These are phyloP conservation scores for Taphrina betulina DNA, from an alignment of 1,139 yeast species.

Conservation along the genomic window DNA sequence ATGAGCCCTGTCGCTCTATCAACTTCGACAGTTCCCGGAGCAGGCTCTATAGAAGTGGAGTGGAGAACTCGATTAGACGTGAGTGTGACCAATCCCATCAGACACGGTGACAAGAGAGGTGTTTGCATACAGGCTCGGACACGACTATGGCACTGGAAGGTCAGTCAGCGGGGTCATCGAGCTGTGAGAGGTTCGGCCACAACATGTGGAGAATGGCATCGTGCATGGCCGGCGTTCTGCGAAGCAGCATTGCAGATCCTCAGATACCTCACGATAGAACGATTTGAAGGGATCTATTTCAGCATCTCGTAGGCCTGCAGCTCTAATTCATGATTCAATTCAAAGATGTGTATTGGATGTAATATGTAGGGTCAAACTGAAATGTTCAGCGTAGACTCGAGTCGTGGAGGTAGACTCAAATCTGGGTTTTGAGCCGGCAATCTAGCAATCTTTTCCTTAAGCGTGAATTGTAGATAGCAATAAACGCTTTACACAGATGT, in stretches of 20 bases:
- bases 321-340: no score
- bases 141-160: no score
- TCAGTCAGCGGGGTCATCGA: no score
- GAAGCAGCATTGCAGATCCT: no score
- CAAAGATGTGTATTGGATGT: no score
- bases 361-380: slow-evolving; percentile 19
- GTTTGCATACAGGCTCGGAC: slow-evolving; percentile 10
- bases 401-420: background rate
- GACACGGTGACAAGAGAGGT: background rate
- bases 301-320: no score
- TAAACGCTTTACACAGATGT: slow-evolving; percentile 26
- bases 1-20: slow-evolving; percentile 14
- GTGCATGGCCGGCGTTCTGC: no score
- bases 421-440: slow-evolving; percentile 8
- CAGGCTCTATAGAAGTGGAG: slow-evolving; percentile 4
- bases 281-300: no score
- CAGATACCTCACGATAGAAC: no score
- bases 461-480: slow-evolving; percentile 26
- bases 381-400: slow-evolving; percentile 12
- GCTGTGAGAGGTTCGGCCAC: no score
- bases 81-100: slow-evolving; percentile 8
- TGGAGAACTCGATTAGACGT: slow-evolving; percentile 19
- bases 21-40: slow-evolving; percentile 12
- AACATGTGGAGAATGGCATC: no score
- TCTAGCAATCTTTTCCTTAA: slow-evolving; percentile 29